Base-by-base conservation (phyloP, 768 basidiomycete genomes). In the Podaxis sp. region DNA sequence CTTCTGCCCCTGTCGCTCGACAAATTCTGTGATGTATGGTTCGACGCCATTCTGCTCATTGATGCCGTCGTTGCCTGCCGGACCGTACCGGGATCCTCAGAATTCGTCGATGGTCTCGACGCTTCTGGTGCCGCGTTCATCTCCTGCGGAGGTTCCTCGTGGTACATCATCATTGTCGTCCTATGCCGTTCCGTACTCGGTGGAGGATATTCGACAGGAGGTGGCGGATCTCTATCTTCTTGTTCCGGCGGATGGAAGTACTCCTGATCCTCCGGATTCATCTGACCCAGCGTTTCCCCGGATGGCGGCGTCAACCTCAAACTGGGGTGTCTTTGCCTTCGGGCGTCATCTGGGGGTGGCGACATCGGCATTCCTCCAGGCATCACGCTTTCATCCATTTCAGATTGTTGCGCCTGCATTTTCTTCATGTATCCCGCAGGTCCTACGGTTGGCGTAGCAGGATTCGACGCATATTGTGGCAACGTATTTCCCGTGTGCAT, bases 81-180 rank as follows among this genome's bases (percentile, higher is more conserved):
- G 15, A 26, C 22, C 26, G 54, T 39, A 9, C n/a, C 38, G 2
- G 54, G 54, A 12, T 22, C 19, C 38, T 56, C 54, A 22, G 54
- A 40, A 9, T 19, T 19, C 44, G 44, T 46, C 5, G 54, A 22
- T 5, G 36, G 38, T 24, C 54, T 56, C 54, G 54, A 56, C 4
- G 11, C 19, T 22, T 39, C 54, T 24, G 48, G 11, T 7, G 6
- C n/a, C 56, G 24, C 6, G n/a, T 40, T 59, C 13, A 38, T 39
- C 22, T 42, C 59, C 30, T 52, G 33, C 15, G n/a, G 48, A 8
- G 33, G 36, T 9, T 59, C 36, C 2, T 51, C 59, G 22, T 59
- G 59, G 26, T 59, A 59, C 59, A 59, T 59, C 59, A 52, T 52
- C 48, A 52, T 33, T 4, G 59, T 51, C 36, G 59, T 59, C 12